Percentiles rank a stretch among this genome's conserved stretches.
Evolutionary conservation across 768 basidiomycete genomes (phyloP).

Genomic region (Suillus lakei): DNA sequence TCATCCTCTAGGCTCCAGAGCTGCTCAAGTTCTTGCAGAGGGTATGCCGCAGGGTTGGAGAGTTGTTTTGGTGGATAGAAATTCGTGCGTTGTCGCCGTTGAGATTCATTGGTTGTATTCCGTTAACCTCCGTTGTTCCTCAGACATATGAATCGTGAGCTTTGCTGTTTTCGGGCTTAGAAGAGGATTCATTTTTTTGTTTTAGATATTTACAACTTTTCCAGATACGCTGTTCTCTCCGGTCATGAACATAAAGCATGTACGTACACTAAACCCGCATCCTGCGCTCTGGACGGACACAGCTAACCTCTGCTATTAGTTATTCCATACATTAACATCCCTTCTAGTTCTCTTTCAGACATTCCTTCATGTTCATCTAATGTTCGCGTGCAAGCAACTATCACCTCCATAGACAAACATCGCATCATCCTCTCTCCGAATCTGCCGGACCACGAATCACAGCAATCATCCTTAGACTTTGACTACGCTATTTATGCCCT

Average conservation of each 20-base stretch:
- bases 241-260: constrained; percentile 71
- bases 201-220: constrained; percentile 60
- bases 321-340: constrained; percentile 59
- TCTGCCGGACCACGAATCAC: background rate
- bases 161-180: background rate
- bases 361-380: constrained; percentile 21
- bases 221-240: constrained; percentile 59
- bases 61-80: constrained; percentile 62
- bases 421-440: constrained; percentile 33
- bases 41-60: constrained; percentile 56
- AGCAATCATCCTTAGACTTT: constrained; percentile 43
- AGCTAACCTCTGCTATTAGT: constrained; percentile 37
- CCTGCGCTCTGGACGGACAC: background rate
- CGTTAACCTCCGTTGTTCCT: no score
- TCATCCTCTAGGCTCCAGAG: constrained; percentile 46
- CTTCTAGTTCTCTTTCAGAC: constrained; percentile 29
- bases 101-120: background rate
- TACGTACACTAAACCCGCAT: constrained; percentile 28
- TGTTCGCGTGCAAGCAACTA: constrained; percentile 49
- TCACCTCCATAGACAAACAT: constrained; percentile 44
- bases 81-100: constrained; percentile 48
- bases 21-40: constrained; percentile 52
- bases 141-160: constrained; percentile 55
- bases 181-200: background rate
- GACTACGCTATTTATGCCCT: constrained; percentile 67